Evolutionary conservation across 352 stramenopile species (phyloP).

Genomic region (Globisporangium rhizosaccharum): DNA sequence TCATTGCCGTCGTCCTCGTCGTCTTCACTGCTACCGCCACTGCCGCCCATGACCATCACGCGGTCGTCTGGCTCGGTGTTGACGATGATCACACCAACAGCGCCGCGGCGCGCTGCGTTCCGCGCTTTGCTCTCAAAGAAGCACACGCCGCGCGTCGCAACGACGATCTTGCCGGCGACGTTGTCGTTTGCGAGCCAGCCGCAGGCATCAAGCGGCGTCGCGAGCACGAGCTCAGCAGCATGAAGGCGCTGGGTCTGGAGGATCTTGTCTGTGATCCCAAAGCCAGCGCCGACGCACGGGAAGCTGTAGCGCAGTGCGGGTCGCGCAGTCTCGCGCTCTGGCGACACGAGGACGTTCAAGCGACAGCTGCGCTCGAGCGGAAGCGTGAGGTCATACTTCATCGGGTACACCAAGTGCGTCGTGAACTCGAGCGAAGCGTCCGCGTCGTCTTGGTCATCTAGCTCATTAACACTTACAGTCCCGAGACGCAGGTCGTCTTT

Average conservation of each 20-base stretch:
- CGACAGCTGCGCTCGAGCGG: slow-evolving; percentile 12
- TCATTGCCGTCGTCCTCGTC: slow-evolving; percentile 1
- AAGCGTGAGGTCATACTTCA: slow-evolving; percentile 10
- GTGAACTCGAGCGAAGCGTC: slow-evolving; percentile 13
- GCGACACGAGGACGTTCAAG: slow-evolving; percentile 9
- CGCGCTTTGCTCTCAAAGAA: slow-evolving; percentile 73
- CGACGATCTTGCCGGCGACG: slow-evolving; percentile 41
- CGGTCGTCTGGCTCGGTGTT: slow-evolving; percentile 59
- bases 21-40: slow-evolving; percentile 16
- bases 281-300: slow-evolving; percentile 56
- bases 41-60: slow-evolving; percentile 77
- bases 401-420: slow-evolving; percentile 13
- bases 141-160: slow-evolving; percentile 52
- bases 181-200: slow-evolving; percentile 28
- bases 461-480: slow-evolving; percentile 9
- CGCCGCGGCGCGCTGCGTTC: slow-evolving; percentile 39
- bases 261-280: slow-evolving; percentile 39
- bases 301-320: slow-evolving; percentile 21
- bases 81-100: slow-evolving; percentile 50
- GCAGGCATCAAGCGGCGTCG: slow-evolving; percentile 52
- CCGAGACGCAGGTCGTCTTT: slow-evolving; percentile 7
- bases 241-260: slow-evolving; percentile 20
- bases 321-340: slow-evolving; percentile 3
- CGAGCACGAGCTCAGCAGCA: slow-evolving; percentile 29
- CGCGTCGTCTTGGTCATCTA: slow-evolving; percentile 1